Base-by-base conservation (phyloP, 148 eudicot species). In the Hydrangea macrophylla region DNA sequence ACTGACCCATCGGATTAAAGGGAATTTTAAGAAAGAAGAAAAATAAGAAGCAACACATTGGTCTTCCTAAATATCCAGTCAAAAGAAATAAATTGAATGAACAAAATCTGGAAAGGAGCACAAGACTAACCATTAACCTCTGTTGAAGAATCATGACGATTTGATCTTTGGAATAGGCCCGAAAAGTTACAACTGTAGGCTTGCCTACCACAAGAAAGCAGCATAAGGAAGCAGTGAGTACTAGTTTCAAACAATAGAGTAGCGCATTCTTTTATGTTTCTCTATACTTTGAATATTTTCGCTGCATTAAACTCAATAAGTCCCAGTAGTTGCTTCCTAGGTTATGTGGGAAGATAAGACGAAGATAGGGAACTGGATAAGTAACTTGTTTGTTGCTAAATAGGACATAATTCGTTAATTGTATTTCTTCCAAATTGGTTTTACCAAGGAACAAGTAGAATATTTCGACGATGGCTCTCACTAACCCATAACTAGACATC, bases 151-250 rank as follows among this genome's bases (percentile, higher is more conserved):
- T 89, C 65, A 12, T 78, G 66, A 87, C 75, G 56, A 92, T 92
- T 72, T 92, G 96, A 69, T 92, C 93, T 79, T 87, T 92, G 56
- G 93, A 87, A 82, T 89, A 92, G 59, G 98, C 93, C 44, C 86
- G 90, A 63, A 89, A 92, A 70, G 93, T 85, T 65, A 89, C 62
- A 40, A 92, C 91, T 66, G 61, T 75, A 51, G 98, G 98, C 67
- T 85, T 89, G 67, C 98, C 96, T 89, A 73, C 71, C 70, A 71
- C 31, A 68, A 64, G 28, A 75, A 40, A 72, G 24, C 55, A 35
- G 45, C 64, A 66, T 71, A 61, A 50, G 25, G 67, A 65, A 27
- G 56, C 58, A 60, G 26, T 25, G 59, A 32, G 65, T 56, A 40
- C 20, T 17, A 26, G 11, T 39, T 15, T 40, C 37, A 7, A 35